Conservation (phyloP, 176 grass and related monocot genomes). For the Secale cereale region DNA sequence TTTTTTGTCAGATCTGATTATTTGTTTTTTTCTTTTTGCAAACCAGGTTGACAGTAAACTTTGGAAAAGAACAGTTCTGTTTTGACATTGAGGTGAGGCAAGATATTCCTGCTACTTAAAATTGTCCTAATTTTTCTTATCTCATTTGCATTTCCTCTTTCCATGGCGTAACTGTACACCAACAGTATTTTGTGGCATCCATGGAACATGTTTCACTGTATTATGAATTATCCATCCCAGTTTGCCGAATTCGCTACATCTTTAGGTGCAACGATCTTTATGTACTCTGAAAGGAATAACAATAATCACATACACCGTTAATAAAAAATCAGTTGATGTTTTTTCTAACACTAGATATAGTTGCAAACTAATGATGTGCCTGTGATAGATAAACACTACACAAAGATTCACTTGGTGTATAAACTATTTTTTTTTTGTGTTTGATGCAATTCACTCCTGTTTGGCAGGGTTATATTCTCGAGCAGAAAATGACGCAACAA, state of each 20-base stretch:
- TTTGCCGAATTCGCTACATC: slow-evolving; percentile 1
- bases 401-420: background rate
- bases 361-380: background rate
- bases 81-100: slow-evolving; percentile 78
- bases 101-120: slow-evolving; percentile 14
- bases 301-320: background rate
- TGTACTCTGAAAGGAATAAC: background rate
- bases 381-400: slow-evolving; percentile 8
- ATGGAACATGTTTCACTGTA: background rate
- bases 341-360: background rate
- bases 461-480: slow-evolving; percentile 67
- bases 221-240: slow-evolving; percentile 7
- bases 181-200: background rate
- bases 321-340: background rate
- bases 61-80: slow-evolving; percentile 80
- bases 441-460: slow-evolving; percentile 32
- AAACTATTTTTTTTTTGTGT: background rate
- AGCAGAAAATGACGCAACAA: slow-evolving; percentile 79
- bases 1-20: slow-evolving; percentile 18
- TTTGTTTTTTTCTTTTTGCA: slow-evolving; percentile 8
- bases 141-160: background rate
- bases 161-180: background rate
- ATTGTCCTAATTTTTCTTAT: background rate
- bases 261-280: background rate
- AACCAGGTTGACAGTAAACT: slow-evolving; percentile 80